Conservation (phyloP, 805 yeast species). For the Peterozyma xylosa region DNA sequence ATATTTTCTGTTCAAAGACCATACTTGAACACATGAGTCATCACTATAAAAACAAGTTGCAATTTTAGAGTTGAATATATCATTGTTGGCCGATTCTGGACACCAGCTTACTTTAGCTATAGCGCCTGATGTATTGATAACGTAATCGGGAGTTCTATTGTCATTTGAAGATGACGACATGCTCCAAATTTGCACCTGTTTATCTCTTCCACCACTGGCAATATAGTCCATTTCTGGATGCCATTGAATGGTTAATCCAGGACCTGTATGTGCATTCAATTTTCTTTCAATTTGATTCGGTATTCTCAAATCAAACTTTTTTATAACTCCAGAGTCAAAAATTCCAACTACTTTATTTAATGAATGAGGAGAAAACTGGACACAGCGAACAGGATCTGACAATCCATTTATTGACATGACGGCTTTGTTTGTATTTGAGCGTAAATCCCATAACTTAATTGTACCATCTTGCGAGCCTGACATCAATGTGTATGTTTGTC, state of each 20-base stretch:
- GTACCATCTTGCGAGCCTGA: slow-evolving; percentile 80
- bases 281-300: slow-evolving; percentile 57
- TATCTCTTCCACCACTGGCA: slow-evolving; percentile 90
- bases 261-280: slow-evolving; percentile 85
- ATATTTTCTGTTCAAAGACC: slow-evolving; percentile 62
- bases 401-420: slow-evolving; percentile 46
- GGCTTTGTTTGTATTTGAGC: slow-evolving; percentile 39
- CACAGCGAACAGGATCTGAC: slow-evolving; percentile 62
- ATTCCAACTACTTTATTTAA: slow-evolving; percentile 62
- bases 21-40: slow-evolving; percentile 62
- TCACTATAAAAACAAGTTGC: slow-evolving; percentile 71
- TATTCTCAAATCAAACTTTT: slow-evolving; percentile 78
- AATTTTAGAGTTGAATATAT: slow-evolving; percentile 52
- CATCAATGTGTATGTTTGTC: slow-evolving; percentile 27
- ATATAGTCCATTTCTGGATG: slow-evolving; percentile 78
- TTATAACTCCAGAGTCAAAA: slow-evolving; percentile 84
- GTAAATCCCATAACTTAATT: slow-evolving; percentile 68
- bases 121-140: slow-evolving; percentile 69
- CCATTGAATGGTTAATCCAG: slow-evolving; percentile 83
- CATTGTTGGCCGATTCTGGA: slow-evolving; percentile 28
- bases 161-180: slow-evolving; percentile 31
- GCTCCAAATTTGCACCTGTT: slow-evolving; percentile 73
- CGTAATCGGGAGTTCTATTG: slow-evolving; percentile 53
- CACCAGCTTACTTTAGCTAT: slow-evolving; percentile 73
- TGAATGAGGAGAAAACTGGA: slow-evolving; percentile 46